Percentiles rank a stretch among this genome's conserved stretches.
These are phyloP conservation scores for Centella asiatica DNA, from an alignment of 129 eudicot species.

Conservation along the genomic window DNA sequence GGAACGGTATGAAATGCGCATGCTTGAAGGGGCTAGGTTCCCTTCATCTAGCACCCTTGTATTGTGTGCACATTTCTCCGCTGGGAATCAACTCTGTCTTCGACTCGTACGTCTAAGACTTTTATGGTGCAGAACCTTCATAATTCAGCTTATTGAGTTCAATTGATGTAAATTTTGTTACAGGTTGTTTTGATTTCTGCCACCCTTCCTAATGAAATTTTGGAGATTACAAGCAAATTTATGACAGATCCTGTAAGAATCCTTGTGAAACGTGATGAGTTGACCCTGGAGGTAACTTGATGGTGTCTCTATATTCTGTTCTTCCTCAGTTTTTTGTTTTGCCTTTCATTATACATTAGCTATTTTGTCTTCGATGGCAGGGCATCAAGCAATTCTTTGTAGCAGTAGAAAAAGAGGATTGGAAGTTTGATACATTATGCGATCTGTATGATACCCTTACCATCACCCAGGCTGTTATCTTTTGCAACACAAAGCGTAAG, in stretches of 20 bases:
- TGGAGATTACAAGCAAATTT: slow-evolving; percentile 94
- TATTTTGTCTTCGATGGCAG: slow-evolving; percentile 23
- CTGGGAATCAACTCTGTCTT: too few species aligned
- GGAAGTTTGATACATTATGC: slow-evolving; percentile 94
- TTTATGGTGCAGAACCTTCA: too few species aligned
- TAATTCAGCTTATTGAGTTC: too few species aligned
- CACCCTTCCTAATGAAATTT: slow-evolving; percentile 91
- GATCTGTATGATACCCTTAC: slow-evolving; percentile 96
- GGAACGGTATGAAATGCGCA: too few species aligned
- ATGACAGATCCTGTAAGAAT: slow-evolving; percentile 98
- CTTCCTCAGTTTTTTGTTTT: neutral
- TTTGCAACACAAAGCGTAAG: slow-evolving; percentile 93
- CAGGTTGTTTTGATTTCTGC: slow-evolving; percentile 94
- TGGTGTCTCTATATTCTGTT: too few species aligned
- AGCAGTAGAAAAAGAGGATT: slow-evolving; percentile 90
- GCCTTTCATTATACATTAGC: neutral
- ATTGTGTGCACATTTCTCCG: too few species aligned
- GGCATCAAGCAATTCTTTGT: slow-evolving; percentile 97
- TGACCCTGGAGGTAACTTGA: slow-evolving; percentile 91
- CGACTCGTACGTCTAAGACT: too few species aligned
- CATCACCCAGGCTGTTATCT: slow-evolving; percentile 92
- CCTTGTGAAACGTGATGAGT: slow-evolving; percentile 97
- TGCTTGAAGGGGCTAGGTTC: too few species aligned
- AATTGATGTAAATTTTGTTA: neutral
- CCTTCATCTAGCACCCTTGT: too few species aligned